phyloP scores from a whole-genome alignment of 1,139 yeast genomes.

The Suhomyces terraborum region DNA sequence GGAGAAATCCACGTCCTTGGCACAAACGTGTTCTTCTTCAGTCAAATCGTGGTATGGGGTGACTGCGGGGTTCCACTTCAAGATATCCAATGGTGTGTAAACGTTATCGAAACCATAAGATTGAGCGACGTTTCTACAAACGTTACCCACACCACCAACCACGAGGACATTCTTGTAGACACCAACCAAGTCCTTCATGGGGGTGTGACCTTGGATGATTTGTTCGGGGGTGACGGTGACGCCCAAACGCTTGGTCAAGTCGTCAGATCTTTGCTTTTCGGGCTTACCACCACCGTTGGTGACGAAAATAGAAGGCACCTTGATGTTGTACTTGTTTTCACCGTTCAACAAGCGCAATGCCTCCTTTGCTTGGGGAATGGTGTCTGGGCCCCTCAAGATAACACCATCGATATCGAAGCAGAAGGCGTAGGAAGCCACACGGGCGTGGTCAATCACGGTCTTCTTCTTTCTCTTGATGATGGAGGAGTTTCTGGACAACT shows the following conservation, averaged over 20 bases:
- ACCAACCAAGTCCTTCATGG: conserved; percentile 75
- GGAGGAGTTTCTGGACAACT: conserved; percentile 54
- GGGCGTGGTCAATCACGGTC: conserved; percentile 59
- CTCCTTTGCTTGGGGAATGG: conserved; percentile 73
- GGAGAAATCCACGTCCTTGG: conserved; percentile 64
- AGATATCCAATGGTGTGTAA: conserved; percentile 73
- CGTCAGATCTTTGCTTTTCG: conserved; percentile 69
- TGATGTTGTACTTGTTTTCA: conserved; percentile 72
- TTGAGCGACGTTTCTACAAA: conserved; percentile 77
- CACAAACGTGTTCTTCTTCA: conserved; percentile 62
- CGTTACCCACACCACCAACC: conserved; percentile 83
- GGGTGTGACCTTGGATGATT: conserved; percentile 87
- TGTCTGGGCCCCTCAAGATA: conserved; percentile 74
- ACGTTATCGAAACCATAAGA: conserved; percentile 77
- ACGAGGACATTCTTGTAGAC: conserved; percentile 71
- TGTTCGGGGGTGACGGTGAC: conserved; percentile 68
- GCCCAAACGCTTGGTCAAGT: conserved; percentile 61
- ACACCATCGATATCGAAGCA: conserved; percentile 90
- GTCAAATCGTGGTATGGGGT: conserved; percentile 76
- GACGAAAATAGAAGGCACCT: conserved; percentile 82
- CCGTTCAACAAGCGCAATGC: conserved; percentile 75
- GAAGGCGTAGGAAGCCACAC: conserved; percentile 82
- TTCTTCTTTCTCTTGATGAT: conserved; percentile 53
- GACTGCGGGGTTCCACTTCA: conserved; percentile 85
- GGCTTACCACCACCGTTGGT: conserved; percentile 91